Conservation (phyloP, 2,329 filamentous ascomycete genomes). For the Arthrobotrys conoides region DNA sequence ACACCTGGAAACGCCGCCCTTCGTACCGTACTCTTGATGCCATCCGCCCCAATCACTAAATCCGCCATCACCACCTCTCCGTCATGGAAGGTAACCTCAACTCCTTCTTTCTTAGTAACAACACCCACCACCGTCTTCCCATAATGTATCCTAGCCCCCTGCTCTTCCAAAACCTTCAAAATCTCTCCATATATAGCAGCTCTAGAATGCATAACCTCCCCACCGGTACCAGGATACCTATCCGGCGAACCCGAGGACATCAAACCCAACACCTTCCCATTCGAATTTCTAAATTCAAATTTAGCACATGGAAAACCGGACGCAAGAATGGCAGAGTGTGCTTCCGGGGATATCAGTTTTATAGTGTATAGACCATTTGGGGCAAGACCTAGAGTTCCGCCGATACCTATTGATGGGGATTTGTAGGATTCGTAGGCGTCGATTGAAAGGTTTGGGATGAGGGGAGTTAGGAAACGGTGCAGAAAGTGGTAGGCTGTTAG, state of each 20-base stretch:
- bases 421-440: conserved; percentile 54
- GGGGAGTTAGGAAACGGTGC: conserved; percentile 47
- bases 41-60: conserved; percentile 57
- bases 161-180: conserved; percentile 40
- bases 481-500: conserved; percentile 57
- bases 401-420: conserved; percentile 38
- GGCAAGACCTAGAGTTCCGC: conserved; percentile 53
- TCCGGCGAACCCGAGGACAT: conserved; percentile 54
- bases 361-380: conserved; percentile 54
- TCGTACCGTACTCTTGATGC: conserved; percentile 55
- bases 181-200: conserved; percentile 55
- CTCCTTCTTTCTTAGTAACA: conserved; percentile 26
- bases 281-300: conserved; percentile 53
- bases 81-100: conserved; percentile 47
- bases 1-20: conserved; percentile 44
- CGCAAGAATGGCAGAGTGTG: conserved; percentile 44
- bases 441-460: conserved; percentile 40
- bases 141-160: conserved; percentile 53
- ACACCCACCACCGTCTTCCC: conserved; percentile 43
- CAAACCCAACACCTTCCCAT: conserved; percentile 49
- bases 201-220: conserved; percentile 56
- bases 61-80: conserved; percentile 44
- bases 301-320: conserved; percentile 50
- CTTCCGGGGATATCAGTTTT: conserved; percentile 45
- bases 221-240: conserved; percentile 53